Conservation (phyloP, 176 grass and related monocot genomes). For the Phoenix roebelenii region DNA sequence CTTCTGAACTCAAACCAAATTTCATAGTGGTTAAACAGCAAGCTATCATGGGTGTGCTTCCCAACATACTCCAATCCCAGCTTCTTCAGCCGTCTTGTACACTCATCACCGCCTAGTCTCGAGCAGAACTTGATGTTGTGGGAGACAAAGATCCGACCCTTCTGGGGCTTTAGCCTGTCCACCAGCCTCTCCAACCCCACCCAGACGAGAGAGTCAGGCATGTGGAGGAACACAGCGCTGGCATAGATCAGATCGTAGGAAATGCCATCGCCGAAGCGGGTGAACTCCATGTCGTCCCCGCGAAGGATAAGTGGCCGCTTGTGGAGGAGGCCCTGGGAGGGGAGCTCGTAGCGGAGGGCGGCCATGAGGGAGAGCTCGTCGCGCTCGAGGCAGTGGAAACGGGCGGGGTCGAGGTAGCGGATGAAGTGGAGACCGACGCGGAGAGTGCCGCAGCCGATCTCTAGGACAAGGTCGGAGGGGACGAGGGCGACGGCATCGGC, state of each 20-base stretch:
- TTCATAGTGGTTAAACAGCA: conserved; percentile 96
- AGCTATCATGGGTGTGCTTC: conserved; percentile 79
- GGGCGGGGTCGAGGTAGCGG: conserved; percentile 50
- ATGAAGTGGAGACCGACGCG: conserved; percentile 91
- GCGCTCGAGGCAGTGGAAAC: conserved; percentile 86
- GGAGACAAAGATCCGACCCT: conserved; percentile 76
- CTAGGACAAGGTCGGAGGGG: conserved; percentile 51
- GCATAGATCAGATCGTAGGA: conserved; percentile 90
- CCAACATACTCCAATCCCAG: conserved; percentile 68
- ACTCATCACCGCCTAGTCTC: conserved; percentile 57
- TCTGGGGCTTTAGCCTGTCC: conserved; percentile 48
- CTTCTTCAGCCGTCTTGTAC: conserved; percentile 43
- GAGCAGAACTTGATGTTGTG: conserved; percentile 95
- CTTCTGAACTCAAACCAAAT: conserved; percentile 88
- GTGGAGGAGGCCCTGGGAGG: conserved; percentile 63
- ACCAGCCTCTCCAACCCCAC: conserved; percentile 64
- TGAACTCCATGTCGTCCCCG: conserved; percentile 84
- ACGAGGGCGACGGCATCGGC: conserved; percentile 35
- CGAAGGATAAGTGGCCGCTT: conserved; percentile 72
- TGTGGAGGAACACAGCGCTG: conserved; percentile 79
- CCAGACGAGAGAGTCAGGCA: conserved; percentile 80
- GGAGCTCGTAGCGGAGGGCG: conserved; percentile 66
- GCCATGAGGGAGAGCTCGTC: conserved; percentile 89
- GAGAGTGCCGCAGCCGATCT: conserved; percentile 88
- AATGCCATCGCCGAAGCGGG: conserved; percentile 56